Evolutionary conservation across 2,329 filamentous ascomycete genomes (phyloP).

Genomic region (Elsinoe ampelina): DNA sequence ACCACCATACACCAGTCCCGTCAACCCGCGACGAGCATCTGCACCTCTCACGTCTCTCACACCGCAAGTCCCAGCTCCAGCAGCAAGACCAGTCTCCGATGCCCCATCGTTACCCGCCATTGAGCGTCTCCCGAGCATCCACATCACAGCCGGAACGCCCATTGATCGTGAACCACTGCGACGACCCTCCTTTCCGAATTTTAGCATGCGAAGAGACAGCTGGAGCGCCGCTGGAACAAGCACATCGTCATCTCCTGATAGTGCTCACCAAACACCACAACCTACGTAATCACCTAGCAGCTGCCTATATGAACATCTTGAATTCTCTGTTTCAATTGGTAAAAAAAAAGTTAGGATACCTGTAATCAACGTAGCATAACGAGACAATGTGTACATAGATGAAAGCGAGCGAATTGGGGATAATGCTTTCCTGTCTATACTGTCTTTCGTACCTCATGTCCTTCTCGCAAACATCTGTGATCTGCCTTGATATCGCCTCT

Average conservation of each 20-base stretch:
- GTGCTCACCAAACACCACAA: neutral
- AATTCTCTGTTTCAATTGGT: neutral
- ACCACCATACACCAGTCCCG: constrained; percentile 23
- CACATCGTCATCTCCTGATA: neutral
- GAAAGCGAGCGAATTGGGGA: neutral
- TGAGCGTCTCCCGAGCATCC: constrained; percentile 35
- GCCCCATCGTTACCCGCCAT: constrained; percentile 30
- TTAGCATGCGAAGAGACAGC: constrained; percentile 9
- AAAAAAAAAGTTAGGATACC: neutral
- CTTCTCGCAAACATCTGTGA: too few relatives aligned
- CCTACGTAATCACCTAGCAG: neutral
- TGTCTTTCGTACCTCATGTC: too few relatives aligned
- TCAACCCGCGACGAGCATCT: constrained; percentile 3
- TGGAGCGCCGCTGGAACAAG: neutral
- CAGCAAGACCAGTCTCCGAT: constrained; percentile 16
- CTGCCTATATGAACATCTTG: neutral
- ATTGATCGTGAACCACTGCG: constrained; percentile 16
- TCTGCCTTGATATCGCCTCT: too few relatives aligned
- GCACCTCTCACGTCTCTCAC: constrained; percentile 10
- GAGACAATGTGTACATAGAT: constrained; percentile 7
- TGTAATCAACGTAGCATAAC: constrained; percentile 9
- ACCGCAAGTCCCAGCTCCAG: neutral
- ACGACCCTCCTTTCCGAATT: neutral
- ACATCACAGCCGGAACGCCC: constrained; percentile 32
- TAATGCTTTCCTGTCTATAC: neutral